Base-by-base conservation (phyloP, 495 filamentous ascomycete species). In the Monascus purpureus region DNA sequence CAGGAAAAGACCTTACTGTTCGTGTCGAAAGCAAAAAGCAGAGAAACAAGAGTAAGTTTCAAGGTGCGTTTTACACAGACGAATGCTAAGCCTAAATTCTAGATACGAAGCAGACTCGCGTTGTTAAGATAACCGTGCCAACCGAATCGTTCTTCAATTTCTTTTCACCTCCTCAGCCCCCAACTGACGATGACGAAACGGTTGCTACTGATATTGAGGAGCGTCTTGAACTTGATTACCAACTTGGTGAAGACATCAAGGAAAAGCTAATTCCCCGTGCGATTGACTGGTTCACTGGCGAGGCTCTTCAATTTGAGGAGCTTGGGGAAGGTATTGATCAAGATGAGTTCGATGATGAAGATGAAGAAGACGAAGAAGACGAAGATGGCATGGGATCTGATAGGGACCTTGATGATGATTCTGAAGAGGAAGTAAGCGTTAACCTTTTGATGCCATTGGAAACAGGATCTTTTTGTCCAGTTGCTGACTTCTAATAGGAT, bases 71-170 rank as follows among this genome's bases (percentile, higher is more conserved):
- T 18, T 13, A 2, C 23, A 3, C 6, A 8, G 8, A 15, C 23
- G 20, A 17, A 19, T 22, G 6, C 22, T 13, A 17, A 33, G 12
- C 17, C 13, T 33, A 25, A 11, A 20, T 17, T 32, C 17, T 38
- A 97, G 90, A 85, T 61, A 99, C 92, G 29, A 96, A 96, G 71
- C 92, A 99, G 57, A 96, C 90, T 37, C 84, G 92, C 38, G 76
- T 99, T 43, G 84, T 99, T 41, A 96, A 95, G 77, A 93, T 93
- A 67, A 94, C 86, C 11, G 88, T 96, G 25, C 92, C 92, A 2
- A 94, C 86, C 23, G 90, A 94, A 54, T 95, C 88, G 6, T 99
- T 99, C 71, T 99, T 99, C 75, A 96, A 95, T 70, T 99, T 99
- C 75, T 97, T 99, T 68, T 80, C 81, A 20, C 92, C 90, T 4